phyloP scores from a whole-genome alignment of 192 early-diverging fungal genomes.

The Coemansia umbellata region DNA sequence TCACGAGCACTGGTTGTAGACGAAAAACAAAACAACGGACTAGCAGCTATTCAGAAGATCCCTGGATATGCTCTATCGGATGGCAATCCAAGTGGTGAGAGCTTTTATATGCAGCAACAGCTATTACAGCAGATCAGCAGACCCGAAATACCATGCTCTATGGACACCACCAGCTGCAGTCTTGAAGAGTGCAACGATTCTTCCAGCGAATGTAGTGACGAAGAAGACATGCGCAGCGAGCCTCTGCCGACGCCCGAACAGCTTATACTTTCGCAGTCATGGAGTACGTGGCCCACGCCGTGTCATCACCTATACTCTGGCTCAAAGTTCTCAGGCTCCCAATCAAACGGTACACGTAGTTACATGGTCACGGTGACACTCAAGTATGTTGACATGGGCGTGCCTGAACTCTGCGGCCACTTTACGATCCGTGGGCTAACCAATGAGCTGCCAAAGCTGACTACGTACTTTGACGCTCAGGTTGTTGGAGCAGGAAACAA shows the following conservation, averaged over 20 bases:
- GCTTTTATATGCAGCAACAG: too few species aligned
- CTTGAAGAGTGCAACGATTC: neutral
- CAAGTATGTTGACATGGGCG: constrained; percentile 60
- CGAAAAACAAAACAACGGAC: too few species aligned
- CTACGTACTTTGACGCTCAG: constrained; percentile 76
- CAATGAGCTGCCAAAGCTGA: constrained; percentile 62
- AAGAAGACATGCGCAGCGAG: constrained; percentile 24
- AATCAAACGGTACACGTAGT: constrained; percentile 46
- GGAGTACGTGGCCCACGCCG: constrained; percentile 50
- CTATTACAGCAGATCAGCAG: too few species aligned
- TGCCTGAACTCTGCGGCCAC: constrained; percentile 67
- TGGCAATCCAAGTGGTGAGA: too few species aligned
- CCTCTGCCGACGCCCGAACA: constrained; percentile 44
- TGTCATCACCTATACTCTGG: constrained; percentile 53
- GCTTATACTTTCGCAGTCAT: constrained; percentile 46
- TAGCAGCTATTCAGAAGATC: too few species aligned
- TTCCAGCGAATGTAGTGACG: constrained; percentile 3
- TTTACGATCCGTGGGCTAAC: constrained; percentile 74
- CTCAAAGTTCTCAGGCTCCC: constrained; percentile 40
- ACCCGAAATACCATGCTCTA: neutral
- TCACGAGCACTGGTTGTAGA: too few species aligned
- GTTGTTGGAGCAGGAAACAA: constrained; percentile 59
- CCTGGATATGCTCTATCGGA: too few species aligned
- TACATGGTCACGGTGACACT: constrained; percentile 38
- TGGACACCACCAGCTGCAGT: neutral